Base-by-base conservation (phyloP, 225 moss, liverwort and hornwort genomes). In the Ulota crispa region DNA sequence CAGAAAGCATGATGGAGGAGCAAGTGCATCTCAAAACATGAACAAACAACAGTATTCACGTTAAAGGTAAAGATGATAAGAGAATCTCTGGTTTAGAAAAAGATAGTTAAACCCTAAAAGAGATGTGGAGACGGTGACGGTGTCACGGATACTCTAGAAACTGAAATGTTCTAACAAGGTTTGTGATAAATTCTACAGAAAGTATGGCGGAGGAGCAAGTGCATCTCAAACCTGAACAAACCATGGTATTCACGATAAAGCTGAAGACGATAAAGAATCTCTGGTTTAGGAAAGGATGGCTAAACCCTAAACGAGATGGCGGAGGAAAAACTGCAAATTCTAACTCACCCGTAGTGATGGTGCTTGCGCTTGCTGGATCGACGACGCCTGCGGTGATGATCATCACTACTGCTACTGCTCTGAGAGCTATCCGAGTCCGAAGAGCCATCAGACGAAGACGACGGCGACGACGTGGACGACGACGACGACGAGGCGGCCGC, bases 291-390 rank as follows among this genome's bases (percentile, higher is more conserved):
- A 50, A 8, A 9, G 3, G 3, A 10, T 11, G 24, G 37, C 0
- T 54, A 67, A 77, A 16, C 63, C 72, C 80, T 77, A 78, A 61
- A 61, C 20, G 23, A 6, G 28, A 4, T 7, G 16, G 70, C 69
- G 24, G 9, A 47, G 32, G 43, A 0, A 47, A n/a, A n/a, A n/a
- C n/a, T n/a, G n/a, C n/a, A n/a, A 23, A 15, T 63, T n/a, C 62
- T 13, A 77, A 70, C 60, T 2, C 65, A 88, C 84, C 85, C 81
- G 70, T 64, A 82, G 41, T 89, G 84, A 65, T 88, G 85, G 64
- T 88, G 87, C 88, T 89, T 93, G 83, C 93, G 91, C 85, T 95
- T 95, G 79, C 70, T 77, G 31, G 85, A 61, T 36, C 85, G 91
- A 23, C 85, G 88, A 60, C 91, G 89, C 54, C 41, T 34, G 30